Evolutionary conservation across 1,139 yeast species (phyloP), one percentile per base, ranked within the genome.

Genomic region (Petasospora fabianii): DNA sequence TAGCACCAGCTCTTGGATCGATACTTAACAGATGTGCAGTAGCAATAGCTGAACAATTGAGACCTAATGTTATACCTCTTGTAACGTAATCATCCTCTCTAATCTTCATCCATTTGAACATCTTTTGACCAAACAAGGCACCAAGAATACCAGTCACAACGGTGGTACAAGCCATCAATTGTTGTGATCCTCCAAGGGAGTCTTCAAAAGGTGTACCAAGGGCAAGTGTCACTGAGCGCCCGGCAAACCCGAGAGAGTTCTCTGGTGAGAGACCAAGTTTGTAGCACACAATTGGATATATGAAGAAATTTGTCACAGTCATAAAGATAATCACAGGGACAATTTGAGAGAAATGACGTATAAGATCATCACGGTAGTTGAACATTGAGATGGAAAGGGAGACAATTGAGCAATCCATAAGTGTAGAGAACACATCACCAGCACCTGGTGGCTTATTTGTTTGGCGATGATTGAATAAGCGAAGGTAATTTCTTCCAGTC

Each of bases 1-100:
- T 76, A 7, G 88, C 85, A 2, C 90, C 90, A 15, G 94, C 92
- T 48, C 94, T 65, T 5, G 94, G 86, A 53, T 84, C 90, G 26
- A 71, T 69, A 22, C 73, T 75, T 26, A 84, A 61, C 36, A 84
- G 62, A 58, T 82, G 84, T 0, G 92, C 92, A 3, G 94, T 82
- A 1, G 88, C 87, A 37, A 84, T 81, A 1, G 95, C 95, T 6
- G 90, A 86, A 53, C 90, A 81, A 54, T 81, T 82, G 36, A 83
- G 73, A 3, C 95, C 95, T 39, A 84, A 62, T 1, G 86, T 77
- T 13, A 84, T 77, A 1, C 95, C 95, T 47, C 90, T 62, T 0
- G 90, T 80, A 6, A 84, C 80, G 54, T 75, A 84, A 56, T 84
- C 94, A 51, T 75, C 74, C 24, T 72, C 69, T 5, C 77, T 68